phyloP scores from a whole-genome alignment of 1,284 basidiomycete species.

The Grifola frondosa region DNA sequence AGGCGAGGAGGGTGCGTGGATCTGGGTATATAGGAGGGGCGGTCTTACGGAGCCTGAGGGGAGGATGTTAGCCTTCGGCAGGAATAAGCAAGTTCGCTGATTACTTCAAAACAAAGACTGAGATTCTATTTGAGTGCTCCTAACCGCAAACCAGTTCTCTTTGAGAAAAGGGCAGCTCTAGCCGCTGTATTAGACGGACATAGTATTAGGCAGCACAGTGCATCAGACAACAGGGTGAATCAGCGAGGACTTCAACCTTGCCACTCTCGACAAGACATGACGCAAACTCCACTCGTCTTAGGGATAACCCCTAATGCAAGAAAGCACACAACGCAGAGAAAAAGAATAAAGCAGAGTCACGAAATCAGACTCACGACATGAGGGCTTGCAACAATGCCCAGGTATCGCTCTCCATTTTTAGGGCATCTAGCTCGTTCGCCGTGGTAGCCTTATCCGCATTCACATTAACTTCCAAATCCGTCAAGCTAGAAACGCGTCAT shows the following conservation, averaged over 20 bases:
- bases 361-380: conserved; percentile 51
- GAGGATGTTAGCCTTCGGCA: background rate
- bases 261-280: background rate
- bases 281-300: no score
- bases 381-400: conserved; percentile 79
- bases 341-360: background rate
- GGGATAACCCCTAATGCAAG: no score
- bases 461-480: conserved; percentile 46
- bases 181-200: no score
- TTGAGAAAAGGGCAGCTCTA: no score
- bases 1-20: conserved; percentile 50
- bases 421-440: conserved; percentile 54
- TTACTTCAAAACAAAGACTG: no score
- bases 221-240: no score
- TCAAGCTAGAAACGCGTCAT: conserved; percentile 45
- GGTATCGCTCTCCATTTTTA: conserved; percentile 76
- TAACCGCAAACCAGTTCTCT: no score
- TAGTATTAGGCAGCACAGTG: no score
- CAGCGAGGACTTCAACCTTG: no score
- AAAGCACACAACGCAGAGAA: background rate
- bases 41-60: conserved; percentile 59
- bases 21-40: conserved; percentile 45
- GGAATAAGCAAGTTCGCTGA: no score
- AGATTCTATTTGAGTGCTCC: no score
- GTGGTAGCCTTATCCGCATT: conserved; percentile 37